phyloP scores from a whole-genome alignment of 176 grass and related monocot genomes.

The Cymbopogon citratus region DNA sequence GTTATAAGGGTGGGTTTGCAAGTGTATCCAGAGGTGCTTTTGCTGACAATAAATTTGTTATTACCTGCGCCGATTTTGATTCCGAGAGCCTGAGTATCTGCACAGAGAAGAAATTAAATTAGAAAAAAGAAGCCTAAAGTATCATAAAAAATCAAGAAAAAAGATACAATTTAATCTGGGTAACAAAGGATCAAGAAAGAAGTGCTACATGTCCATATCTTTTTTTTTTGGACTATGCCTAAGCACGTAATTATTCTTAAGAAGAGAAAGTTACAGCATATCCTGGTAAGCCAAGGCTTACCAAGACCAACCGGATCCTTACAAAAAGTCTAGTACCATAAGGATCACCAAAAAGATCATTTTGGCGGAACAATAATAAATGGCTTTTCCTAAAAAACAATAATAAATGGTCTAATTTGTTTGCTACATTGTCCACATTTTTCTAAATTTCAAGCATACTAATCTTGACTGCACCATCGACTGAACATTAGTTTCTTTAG shows the following conservation, averaged over 20 bases:
- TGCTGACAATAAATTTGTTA: background rate
- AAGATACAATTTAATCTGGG: background rate
- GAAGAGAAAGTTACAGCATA: too few species aligned
- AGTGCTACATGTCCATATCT: background rate
- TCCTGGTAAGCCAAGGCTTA: too few species aligned
- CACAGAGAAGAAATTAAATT: background rate
- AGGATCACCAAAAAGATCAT: too few species aligned
- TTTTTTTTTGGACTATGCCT: background rate
- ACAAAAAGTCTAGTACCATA: too few species aligned
- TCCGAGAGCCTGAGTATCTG: background rate
- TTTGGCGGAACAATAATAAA: too few species aligned
- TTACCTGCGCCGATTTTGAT: constrained; percentile 27
- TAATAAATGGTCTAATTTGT: too few species aligned
- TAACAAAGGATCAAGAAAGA: background rate
- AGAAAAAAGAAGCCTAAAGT: background rate
- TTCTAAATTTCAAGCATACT: too few species aligned
- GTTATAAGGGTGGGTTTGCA: background rate
- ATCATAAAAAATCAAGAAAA: background rate
- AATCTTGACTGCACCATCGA: background rate
- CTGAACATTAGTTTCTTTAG: background rate
- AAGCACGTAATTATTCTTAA: too few species aligned
- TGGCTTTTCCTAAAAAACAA: too few species aligned
- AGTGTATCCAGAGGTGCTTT: background rate
- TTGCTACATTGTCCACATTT: too few species aligned
- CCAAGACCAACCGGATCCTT: too few species aligned